Evolutionary conservation across 139 green algal genomes (phyloP), one percentile per base, ranked within the genome.

Genomic region (Asterochloris erici): DNA sequence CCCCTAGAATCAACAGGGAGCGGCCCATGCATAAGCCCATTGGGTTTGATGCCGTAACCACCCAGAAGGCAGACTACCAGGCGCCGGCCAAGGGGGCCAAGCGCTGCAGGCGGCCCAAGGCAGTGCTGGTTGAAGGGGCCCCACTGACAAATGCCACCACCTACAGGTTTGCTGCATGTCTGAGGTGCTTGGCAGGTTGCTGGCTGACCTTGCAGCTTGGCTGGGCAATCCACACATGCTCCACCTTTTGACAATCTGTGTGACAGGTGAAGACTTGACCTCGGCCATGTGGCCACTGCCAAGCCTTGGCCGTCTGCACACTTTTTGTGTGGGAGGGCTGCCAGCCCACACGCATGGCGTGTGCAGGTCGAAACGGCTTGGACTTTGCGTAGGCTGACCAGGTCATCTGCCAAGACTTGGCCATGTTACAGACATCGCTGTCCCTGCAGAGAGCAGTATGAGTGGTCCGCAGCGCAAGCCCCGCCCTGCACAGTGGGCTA

Each of bases 401-500:
- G 38, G 4, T 10, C 38, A 54, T 54, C 38, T 54, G 38, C 38
- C 38, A 54, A 54, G 6, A 6, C 38, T 54, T 54, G 38, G 38
- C 19, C 17, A 71, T 71, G 10, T 24, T 71, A 71, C 66, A 71
- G 19, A 71, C 10, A 2, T 26, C 10, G 66, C 21, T 71, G 66
- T 54, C 38, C 66, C 17, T 71, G 66, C 66, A 80, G 76, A 12
- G 60, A 69, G 76, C 60, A 80, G 47, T n/a, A 70, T 61, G 76
- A 80, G n/a, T 80, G 76, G 76, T 80, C 76, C 17, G 76, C 76
- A 12, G 68, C 76, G 14, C 68, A 26, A 64, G 76, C 76, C 21
- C 54, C 76, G 24, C 76, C 76, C 24, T 80, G 76, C 61, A 80
- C 23, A 26, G 76, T 80, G 54, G 76, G 76, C 26, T 80, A 80